These are phyloP conservation scores for Chenopodium quinoa DNA, from an alignment of 148 eudicot genomes.

Conservation along the genomic window DNA sequence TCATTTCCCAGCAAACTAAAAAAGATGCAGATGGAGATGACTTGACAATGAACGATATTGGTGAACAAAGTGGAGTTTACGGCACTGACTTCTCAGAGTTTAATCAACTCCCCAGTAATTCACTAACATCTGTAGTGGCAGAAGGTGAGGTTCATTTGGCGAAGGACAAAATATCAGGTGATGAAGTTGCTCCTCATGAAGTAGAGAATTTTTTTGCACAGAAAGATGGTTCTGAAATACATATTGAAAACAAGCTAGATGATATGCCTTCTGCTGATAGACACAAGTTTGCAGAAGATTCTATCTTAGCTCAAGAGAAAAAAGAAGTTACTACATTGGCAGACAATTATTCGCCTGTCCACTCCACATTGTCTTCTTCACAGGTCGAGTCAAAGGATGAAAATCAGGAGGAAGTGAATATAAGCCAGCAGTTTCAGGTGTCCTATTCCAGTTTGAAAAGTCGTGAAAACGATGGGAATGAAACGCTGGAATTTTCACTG, in stretches of 20 bases:
- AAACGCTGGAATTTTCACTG: slow-evolving; percentile 27
- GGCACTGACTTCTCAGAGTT: neutral
- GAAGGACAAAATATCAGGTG: slow-evolving; percentile 13
- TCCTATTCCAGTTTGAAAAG: slow-evolving; percentile 22
- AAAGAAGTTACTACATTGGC: slow-evolving; percentile 11
- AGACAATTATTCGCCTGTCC: slow-evolving; percentile 19
- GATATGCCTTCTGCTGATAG: slow-evolving; percentile 8
- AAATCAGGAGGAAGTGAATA: slow-evolving; percentile 18
- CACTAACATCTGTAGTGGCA: slow-evolving; percentile 8
- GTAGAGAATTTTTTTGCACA: neutral
- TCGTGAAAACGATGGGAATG: slow-evolving; percentile 28
- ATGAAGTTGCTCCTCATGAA: slow-evolving; percentile 20
- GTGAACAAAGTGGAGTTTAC: slow-evolving; percentile 11
- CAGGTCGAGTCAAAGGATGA: slow-evolving; percentile 26
- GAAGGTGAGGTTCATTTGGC: slow-evolving; percentile 8
- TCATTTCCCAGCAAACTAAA: neutral
- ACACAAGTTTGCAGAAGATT: slow-evolving; percentile 19
- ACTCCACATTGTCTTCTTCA: slow-evolving; percentile 18
- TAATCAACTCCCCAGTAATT: neutral
- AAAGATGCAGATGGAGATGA: slow-evolving; percentile 7
- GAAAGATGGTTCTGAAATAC: slow-evolving; percentile 17
- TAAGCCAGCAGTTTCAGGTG: slow-evolving; percentile 21
- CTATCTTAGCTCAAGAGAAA: slow-evolving; percentile 16
- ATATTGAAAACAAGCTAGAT: slow-evolving; percentile 21
- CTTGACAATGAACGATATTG: neutral